phyloP scores from a whole-genome alignment of 2,329 filamentous ascomycete species.

The Fusarium protoensiforme region DNA sequence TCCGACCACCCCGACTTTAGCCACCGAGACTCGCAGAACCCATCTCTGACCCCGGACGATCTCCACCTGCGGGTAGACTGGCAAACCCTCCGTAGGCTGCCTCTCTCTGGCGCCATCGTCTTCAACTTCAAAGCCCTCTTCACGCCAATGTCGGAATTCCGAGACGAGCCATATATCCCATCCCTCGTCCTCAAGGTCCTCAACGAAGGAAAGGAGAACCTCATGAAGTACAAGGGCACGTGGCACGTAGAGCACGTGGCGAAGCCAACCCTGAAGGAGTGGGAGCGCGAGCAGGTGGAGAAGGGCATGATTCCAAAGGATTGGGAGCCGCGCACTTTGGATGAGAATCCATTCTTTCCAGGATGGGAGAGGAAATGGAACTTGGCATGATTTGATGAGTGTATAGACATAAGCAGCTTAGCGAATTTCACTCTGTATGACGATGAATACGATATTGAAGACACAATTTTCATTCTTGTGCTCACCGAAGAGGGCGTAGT shows the following conservation, averaged over 20 bases:
- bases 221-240: constrained; percentile 85
- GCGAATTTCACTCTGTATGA: neutral
- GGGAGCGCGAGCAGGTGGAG: constrained; percentile 73
- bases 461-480: neutral
- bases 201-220: constrained; percentile 65
- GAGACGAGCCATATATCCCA: constrained; percentile 79
- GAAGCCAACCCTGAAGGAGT: constrained; percentile 72
- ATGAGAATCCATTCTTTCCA: constrained; percentile 80
- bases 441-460: neutral
- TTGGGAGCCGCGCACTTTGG: constrained; percentile 77
- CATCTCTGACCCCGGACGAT: constrained; percentile 65
- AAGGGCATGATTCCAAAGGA: constrained; percentile 67
- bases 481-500: neutral
- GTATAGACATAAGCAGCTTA: neutral
- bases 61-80: constrained; percentile 83
- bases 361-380: constrained; percentile 67
- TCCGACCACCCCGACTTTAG: constrained; percentile 73
- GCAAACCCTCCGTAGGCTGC: constrained; percentile 85
- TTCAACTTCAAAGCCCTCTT: constrained; percentile 94
- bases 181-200: constrained; percentile 74
- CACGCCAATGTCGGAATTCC: constrained; percentile 76
- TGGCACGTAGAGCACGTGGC: constrained; percentile 83
- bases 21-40: constrained; percentile 68
- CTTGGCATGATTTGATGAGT: neutral
- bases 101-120: constrained; percentile 78